These are phyloP conservation scores for Cryptomeria japonica DNA, from an alignment of 75 land plant genomes.

Conservation along the genomic window DNA sequence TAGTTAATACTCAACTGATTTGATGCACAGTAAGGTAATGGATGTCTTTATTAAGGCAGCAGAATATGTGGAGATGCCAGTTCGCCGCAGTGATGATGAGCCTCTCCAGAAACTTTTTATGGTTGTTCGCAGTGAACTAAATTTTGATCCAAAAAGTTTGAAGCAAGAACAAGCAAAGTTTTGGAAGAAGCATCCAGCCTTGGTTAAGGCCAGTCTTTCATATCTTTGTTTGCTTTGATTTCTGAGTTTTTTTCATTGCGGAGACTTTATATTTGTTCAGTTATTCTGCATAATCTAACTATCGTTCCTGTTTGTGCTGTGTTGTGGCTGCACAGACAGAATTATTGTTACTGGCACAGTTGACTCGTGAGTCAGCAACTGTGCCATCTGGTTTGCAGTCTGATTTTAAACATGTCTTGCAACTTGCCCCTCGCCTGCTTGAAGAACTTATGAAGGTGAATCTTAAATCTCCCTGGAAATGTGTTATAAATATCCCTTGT, in stretches of 20 bases:
- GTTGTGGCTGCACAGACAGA: constrained; percentile 62
- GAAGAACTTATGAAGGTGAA: constrained; percentile 92
- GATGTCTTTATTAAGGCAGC: constrained; percentile 93
- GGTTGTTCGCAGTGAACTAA: constrained; percentile 89
- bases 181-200: constrained; percentile 94
- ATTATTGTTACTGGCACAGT: constrained; percentile 80
- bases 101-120: constrained; percentile 87
- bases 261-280: neutral
- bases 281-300: neutral
- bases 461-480: neutral
- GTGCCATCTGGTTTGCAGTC: constrained; percentile 51
- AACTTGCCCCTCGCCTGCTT: constrained; percentile 87
- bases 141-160: constrained; percentile 86
- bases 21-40: constrained; percentile 85
- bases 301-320: neutral
- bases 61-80: constrained; percentile 94
- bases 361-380: constrained; percentile 63
- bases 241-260: neutral
- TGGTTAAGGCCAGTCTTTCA: constrained; percentile 66
- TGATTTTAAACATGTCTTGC: constrained; percentile 78
- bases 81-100: constrained; percentile 84
- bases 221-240: constrained; percentile 6
- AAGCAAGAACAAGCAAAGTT: constrained; percentile 96
- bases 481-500: neutral
- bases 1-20: neutral